Evolutionary conservation across 2,329 filamentous ascomycete species (phyloP), one percentile per base, ranked within the genome.

Genomic region (Lecanicillium sp.): DNA sequence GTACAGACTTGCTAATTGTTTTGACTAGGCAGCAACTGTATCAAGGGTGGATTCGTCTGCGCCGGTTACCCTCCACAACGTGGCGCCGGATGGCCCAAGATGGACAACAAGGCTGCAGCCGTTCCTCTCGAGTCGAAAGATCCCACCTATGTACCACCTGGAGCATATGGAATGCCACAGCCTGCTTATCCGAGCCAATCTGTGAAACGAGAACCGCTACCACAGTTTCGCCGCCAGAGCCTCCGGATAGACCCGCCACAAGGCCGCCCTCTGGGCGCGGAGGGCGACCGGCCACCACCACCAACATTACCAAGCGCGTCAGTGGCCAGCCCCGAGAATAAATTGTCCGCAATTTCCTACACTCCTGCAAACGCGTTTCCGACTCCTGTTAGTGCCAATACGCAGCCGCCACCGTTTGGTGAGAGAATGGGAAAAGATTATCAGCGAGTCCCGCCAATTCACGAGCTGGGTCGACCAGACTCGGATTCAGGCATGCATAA

Each of bases 21-120:
- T 29, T 46, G 33, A n/a, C n/a, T 46, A 90, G 85, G 84, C 64
- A 84, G 82, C 56, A 96, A 98, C 54, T 98, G 92, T 63, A 72
- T 84, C 40, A 83, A 87, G 44, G 90, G 92, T 32, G 86, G 85
- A 13, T 96, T 96, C 58, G 69, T 85, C 25, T 98, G 92, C 58
- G 83, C 86, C 50, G 92, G 92, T 37, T 98, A 98, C 62, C 84
- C 84, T 54, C 84, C 84, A 39, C 80, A 84, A 49, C 77, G 86
- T 51, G 79, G 80, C 30, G 71, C 77, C 17, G 57, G 59, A 37
- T 92, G 85, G 80, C 78, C 83, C 46, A 94, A 90, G 61, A 78
- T 82, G 22, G 80, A 83, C 44, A 79, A 65, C 53, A 79, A 83
- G 49, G 75, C 80, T 49, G 64, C 71, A 36, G 75, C 80, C 35